Conservation (phyloP, 192 early-diverging fungal genomes). For the Funneliformis mosseae region DNA sequence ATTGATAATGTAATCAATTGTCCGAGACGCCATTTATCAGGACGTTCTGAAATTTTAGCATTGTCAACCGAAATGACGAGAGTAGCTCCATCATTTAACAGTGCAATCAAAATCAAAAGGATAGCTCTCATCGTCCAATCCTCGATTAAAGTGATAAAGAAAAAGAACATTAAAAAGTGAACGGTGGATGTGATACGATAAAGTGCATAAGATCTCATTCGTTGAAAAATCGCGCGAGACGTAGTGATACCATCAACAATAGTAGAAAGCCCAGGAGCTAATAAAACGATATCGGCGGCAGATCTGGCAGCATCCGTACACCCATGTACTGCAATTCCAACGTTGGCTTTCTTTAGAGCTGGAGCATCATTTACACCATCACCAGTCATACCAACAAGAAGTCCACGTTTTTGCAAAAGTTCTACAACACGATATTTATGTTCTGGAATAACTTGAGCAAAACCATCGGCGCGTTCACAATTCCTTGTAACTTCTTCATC, state of each 20-base stretch:
- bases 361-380: constrained; percentile 99
- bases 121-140: constrained; percentile 81
- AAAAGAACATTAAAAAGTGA: constrained; percentile 96
- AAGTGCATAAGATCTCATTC: constrained; percentile 90
- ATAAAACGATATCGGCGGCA: constrained; percentile 94
- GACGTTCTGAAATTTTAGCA: constrained; percentile 82
- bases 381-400: constrained; percentile 93
- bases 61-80: constrained; percentile 94
- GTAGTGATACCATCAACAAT: constrained; percentile 91
- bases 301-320: constrained; percentile 96
- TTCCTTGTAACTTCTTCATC: constrained; percentile 87
- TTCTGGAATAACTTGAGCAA: constrained; percentile 97
- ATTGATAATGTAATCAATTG: constrained; percentile 84
- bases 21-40: constrained; percentile 95
- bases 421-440: constrained; percentile 99
- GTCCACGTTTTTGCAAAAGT: constrained; percentile 84
- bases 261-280: constrained; percentile 85
- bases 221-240: constrained; percentile 92
- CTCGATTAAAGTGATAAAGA: constrained; percentile 80
- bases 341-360: constrained; percentile 95
- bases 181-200: constrained; percentile 96
- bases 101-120: constrained; percentile 85
- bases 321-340: constrained; percentile 95
- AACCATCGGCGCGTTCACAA: constrained; percentile 88
- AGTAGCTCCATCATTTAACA: constrained; percentile 91